Conservation (phyloP, 2,329 filamentous ascomycete species). For the Fusarium pseudograminearum region DNA sequence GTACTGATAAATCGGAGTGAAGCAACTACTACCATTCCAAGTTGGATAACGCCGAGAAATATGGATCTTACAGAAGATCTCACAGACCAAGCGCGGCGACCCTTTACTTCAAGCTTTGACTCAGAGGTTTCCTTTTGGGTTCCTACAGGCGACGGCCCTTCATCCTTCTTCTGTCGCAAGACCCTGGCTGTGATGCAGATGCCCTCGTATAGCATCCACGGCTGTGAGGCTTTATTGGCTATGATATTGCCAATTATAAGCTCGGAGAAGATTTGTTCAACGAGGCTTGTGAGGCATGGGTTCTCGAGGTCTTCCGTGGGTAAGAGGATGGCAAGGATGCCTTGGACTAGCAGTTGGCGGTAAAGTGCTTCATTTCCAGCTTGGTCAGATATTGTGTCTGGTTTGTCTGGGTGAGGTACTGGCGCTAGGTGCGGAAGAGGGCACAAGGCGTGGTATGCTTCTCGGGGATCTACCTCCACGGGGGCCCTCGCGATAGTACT, state of each 20-base stretch:
- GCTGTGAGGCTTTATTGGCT: slow-evolving; percentile 83
- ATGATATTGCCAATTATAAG: slow-evolving; percentile 87
- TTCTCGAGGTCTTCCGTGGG: slow-evolving; percentile 95
- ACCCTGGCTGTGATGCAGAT: slow-evolving; percentile 76
- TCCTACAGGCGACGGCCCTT: slow-evolving; percentile 28
- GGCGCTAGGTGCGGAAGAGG: slow-evolving; percentile 86
- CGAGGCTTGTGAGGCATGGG: slow-evolving; percentile 82
- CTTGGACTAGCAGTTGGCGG: slow-evolving; percentile 88
- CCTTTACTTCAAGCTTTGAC: slow-evolving; percentile 26
- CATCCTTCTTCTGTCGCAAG: slow-evolving; percentile 49
- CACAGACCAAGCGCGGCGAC: slow-evolving; percentile 54
- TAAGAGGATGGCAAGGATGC: slow-evolving; percentile 82
- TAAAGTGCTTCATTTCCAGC: slow-evolving; percentile 83
- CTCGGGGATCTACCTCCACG: slow-evolving; percentile 70
- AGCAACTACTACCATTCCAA: slow-evolving; percentile 67
- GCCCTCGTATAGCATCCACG: slow-evolving; percentile 89
- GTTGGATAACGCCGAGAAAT: slow-evolving; percentile 70
- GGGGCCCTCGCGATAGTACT: slow-evolving; percentile 68
- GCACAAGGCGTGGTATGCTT: slow-evolving; percentile 85
- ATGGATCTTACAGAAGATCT: slow-evolving; percentile 59
- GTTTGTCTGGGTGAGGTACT: slow-evolving; percentile 70
- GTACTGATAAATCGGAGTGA: slow-evolving; percentile 74
- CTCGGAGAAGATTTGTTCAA: slow-evolving; percentile 89
- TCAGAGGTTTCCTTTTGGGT: slow-evolving; percentile 24
- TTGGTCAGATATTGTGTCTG: slow-evolving; percentile 69